Conservation (phyloP, 139 green algal species). For the Coelastrella sp. region DNA sequence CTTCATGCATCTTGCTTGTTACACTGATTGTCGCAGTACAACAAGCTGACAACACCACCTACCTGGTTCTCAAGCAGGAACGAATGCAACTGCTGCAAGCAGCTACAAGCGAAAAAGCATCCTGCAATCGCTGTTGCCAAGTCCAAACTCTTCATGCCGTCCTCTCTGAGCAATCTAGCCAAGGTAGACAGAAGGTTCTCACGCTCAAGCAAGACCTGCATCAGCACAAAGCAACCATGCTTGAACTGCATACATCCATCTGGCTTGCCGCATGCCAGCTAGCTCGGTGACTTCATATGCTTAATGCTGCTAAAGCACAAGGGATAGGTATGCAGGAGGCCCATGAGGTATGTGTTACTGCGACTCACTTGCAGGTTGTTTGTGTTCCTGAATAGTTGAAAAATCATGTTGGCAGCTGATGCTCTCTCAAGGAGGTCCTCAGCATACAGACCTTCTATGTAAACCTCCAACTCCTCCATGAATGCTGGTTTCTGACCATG, state of each 20-base stretch:
- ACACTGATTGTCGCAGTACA: background rate
- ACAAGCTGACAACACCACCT: background rate
- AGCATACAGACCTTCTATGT: slow-evolving; percentile 87
- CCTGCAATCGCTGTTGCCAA: slow-evolving; percentile 79
- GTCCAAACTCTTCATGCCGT: slow-evolving; percentile 82
- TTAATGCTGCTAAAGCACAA: too few relatives aligned
- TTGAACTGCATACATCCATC: too few relatives aligned
- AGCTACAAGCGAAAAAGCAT: slow-evolving; percentile 84
- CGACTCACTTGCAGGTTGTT: slow-evolving; percentile 63
- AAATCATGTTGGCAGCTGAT: slow-evolving; percentile 64
- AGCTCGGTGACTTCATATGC: too few relatives aligned
- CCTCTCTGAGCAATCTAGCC: slow-evolving; percentile 82
- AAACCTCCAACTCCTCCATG: slow-evolving; percentile 72
- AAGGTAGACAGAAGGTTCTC: slow-evolving; percentile 82
- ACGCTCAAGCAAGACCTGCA: slow-evolving; percentile 72
- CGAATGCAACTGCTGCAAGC: slow-evolving; percentile 81
- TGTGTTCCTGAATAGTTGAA: slow-evolving; percentile 72
- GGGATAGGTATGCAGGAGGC: too few relatives aligned
- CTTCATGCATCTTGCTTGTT: too few relatives aligned
- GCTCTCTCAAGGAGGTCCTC: slow-evolving; percentile 67
- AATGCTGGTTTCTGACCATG: slow-evolving; percentile 31
- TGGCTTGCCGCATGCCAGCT: too few relatives aligned
- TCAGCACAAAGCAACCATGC: too few relatives aligned
- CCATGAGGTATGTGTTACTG: too few relatives aligned
- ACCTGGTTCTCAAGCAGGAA: slow-evolving; percentile 80